These are phyloP conservation scores for Kockiozyma suomiensis DNA, from an alignment of 805 yeast genomes.

Conservation along the genomic window DNA sequence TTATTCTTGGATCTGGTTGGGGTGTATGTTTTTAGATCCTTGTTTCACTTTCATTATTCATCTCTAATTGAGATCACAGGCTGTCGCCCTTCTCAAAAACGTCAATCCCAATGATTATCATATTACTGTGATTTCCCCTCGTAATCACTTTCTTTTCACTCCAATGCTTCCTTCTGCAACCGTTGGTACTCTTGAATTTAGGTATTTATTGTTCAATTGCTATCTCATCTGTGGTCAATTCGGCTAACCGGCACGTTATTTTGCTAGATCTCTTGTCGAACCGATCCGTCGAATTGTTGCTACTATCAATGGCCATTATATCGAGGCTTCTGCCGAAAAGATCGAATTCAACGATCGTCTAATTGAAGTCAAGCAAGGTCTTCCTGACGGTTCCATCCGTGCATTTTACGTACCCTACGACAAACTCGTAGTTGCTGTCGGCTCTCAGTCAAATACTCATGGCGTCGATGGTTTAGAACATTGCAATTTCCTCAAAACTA, in stretches of 20 bases:
- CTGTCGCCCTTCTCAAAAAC: conserved; percentile 78
- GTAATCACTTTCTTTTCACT: conserved; percentile 90
- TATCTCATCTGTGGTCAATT: conserved; percentile 68
- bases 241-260: conserved; percentile 45
- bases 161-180: conserved; percentile 93
- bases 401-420: conserved; percentile 71
- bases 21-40: conserved; percentile 50
- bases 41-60: neutral
- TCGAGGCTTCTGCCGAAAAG: conserved; percentile 64
- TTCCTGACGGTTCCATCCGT: conserved; percentile 47
- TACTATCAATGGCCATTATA: conserved; percentile 58
- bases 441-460: conserved; percentile 68
- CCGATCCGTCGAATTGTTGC: conserved; percentile 61
- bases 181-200: conserved; percentile 66
- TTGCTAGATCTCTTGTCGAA: conserved; percentile 61
- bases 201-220: conserved; percentile 9
- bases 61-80: conserved; percentile 11
- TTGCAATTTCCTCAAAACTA: conserved; percentile 64
- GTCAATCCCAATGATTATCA: conserved; percentile 84
- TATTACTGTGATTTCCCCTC: conserved; percentile 86
- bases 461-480: conserved; percentile 70
- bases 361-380: conserved; percentile 56
- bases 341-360: conserved; percentile 59
- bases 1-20: conserved; percentile 79
- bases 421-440: conserved; percentile 67